Base-by-base conservation (phyloP, 352 stramenopile species). In the Globisporangium spiculum region DNA sequence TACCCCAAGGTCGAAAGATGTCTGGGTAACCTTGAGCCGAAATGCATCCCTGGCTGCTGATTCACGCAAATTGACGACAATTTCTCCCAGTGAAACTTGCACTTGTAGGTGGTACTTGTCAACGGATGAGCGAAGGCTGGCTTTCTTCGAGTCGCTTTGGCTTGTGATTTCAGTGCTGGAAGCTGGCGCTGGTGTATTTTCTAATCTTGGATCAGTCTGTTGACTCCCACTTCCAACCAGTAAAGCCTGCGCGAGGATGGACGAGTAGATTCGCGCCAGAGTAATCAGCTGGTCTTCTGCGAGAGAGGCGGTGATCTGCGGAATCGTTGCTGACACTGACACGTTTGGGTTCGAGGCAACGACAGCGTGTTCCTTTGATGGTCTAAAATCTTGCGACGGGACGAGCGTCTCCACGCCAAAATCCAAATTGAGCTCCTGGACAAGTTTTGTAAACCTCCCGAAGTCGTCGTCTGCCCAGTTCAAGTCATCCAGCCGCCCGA, bases 371-470 rank as follows among this genome's bases (percentile, higher is more conserved):
- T 60, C 67, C 30, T 60, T 72, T 14, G 53, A 53, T 10, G 63
- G 59, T 55, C 60, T 32, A 24, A 60, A 18, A 0, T 41, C 30
- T 4, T 34, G 44, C 7, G 65, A 65, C 34, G 66, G 62, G 27
- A 77, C 57, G 64, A 77, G 60, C 8, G 83, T 90, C 55, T 84
- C 70, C 18, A 93, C 57, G 1, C 63, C 76, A 54, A 91, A 89
- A 44, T 81, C 74, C 59, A 90, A 46, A 20, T 74, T 90, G 10
- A 93, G 68, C n/a, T 91, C 78, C 34, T 90, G 63, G 27, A 93
- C 75, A 12, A 93, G 74, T 68, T 78, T 78, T 3, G 69, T 63
- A 53, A 91, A 85, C 20, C 60, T 22, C 4, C 54, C 50, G 24
- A 85, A 60, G 30, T 85, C 73, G 48, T 76, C 65, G 32, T 84